A percentile compares a stretch with the other conserved stretches of the same genome.
These are phyloP conservation scores for Ligustrum vulgare DNA, from an alignment of 257 asterid genomes.

Conservation along the genomic window DNA sequence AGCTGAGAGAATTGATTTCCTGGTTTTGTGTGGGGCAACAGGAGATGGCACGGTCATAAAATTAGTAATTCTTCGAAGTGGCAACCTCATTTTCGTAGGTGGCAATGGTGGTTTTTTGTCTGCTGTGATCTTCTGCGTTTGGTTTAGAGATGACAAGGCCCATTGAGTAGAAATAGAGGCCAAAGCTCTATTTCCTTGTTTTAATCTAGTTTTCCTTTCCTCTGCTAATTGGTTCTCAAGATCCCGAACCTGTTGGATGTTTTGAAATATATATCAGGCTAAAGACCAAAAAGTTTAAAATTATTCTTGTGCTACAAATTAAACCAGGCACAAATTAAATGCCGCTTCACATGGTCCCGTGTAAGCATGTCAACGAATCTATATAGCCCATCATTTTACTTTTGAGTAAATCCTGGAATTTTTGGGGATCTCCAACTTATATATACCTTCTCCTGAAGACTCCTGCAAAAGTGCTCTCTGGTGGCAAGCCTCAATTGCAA, in stretches of 20 bases:
- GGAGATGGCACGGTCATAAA: constrained; percentile 52
- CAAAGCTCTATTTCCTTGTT: constrained; percentile 76
- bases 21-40: constrained; percentile 37
- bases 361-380: not conserved
- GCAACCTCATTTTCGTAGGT: constrained; percentile 70
- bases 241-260: constrained; percentile 66
- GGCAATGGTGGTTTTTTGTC: constrained; percentile 84
- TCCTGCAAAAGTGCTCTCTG: constrained; percentile 76
- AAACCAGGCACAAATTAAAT: not conserved
- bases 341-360: not conserved
- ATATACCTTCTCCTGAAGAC: constrained; percentile 84
- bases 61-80: constrained; percentile 76
- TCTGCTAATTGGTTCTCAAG: constrained; percentile 84
- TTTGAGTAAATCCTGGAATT: not conserved
- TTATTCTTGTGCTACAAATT: not conserved
- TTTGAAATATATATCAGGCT: constrained; percentile 16
- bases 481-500: constrained; percentile 71
- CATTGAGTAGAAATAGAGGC: constrained; percentile 53
- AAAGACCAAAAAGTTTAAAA: constrained; percentile 2
- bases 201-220: constrained; percentile 75
- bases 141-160: constrained; percentile 39
- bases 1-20: constrained; percentile 56
- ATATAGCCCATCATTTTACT: not conserved
- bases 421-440: not conserved
- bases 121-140: constrained; percentile 40